These are phyloP conservation scores for Hyaloscypha bicolor DNA, from an alignment of 495 filamentous ascomycete genomes.

Conservation along the genomic window DNA sequence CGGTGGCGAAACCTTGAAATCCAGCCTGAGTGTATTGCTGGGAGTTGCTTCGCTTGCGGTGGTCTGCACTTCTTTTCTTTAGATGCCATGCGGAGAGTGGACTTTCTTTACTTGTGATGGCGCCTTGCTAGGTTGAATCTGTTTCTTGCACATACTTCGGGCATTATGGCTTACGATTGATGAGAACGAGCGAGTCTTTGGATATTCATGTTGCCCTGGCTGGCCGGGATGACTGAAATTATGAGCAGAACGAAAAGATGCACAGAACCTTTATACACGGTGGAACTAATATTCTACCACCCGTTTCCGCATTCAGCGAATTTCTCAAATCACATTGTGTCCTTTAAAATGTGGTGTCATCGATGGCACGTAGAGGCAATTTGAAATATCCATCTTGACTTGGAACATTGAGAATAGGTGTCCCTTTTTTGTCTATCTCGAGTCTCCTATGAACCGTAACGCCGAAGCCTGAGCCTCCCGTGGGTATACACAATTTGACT, in stretches of 20 bases:
- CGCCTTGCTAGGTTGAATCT: neutral
- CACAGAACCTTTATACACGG: neutral
- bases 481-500: neutral
- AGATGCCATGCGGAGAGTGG: neutral
- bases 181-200: neutral
- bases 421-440: neutral
- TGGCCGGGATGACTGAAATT: neutral
- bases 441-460: neutral
- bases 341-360: no score
- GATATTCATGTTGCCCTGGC: neutral
- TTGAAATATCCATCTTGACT: no score
- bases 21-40: conserved; percentile 12
- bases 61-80: neutral
- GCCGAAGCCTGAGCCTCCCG: neutral
- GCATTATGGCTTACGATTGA: conserved; percentile 13
- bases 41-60: conserved; percentile 6
- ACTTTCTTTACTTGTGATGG: neutral
- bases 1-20: neutral
- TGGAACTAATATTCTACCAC: no score
- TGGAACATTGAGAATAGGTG: no score
- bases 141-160: conserved; percentile 19
- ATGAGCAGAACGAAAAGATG: neutral
- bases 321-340: no score
- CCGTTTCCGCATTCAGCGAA: no score
- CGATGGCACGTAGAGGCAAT: no score